phyloP scores from a whole-genome alignment of 1,284 basidiomycete genomes.

The Moniliella sp. region DNA sequence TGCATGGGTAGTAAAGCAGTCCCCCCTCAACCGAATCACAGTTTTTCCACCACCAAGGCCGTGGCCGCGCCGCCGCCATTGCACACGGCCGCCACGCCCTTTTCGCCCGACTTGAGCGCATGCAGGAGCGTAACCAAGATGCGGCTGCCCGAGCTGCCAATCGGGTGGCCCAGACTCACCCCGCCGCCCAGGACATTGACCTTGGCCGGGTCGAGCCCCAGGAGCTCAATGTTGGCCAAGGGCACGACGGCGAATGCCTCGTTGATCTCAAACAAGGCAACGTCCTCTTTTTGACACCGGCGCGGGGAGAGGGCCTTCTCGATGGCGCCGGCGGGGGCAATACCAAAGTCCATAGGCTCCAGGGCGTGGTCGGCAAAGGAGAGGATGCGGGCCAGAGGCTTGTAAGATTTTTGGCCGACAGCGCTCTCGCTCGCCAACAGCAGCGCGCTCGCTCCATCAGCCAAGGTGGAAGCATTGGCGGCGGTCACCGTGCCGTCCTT shows the following conservation, averaged over 20 bases:
- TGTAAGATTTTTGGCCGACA: conserved; percentile 28
- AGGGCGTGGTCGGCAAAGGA: conserved; percentile 82
- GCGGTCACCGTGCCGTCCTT: conserved; percentile 37
- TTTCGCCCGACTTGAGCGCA: conserved; percentile 71
- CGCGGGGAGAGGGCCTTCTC: conserved; percentile 71
- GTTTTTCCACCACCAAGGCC: conserved; percentile 4
- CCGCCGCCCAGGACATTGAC: conserved; percentile 67
- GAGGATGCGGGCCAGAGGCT: conserved; percentile 36
- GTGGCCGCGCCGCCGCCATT: conserved; percentile 51
- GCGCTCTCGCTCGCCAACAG: too few species aligned
- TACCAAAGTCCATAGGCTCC: conserved; percentile 94
- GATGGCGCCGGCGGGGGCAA: conserved; percentile 73
- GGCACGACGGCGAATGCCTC: conserved; percentile 39
- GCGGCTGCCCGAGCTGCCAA: conserved; percentile 79
- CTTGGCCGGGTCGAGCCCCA: conserved; percentile 49
- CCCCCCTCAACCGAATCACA: too few species aligned
- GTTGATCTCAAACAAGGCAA: conserved; percentile 85
- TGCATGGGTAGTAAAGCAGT: too few species aligned
- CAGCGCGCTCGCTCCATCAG: conserved; percentile 82
- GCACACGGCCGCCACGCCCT: conserved; percentile 87
- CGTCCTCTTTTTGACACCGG: conserved; percentile 58
- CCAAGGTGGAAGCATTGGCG: conserved; percentile 43
- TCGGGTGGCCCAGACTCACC: conserved; percentile 40
- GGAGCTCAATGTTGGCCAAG: conserved; percentile 27
- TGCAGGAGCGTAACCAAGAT: conserved; percentile 87